Conservation (phyloP, 495 filamentous ascomycete genomes). For the Hypoxylon trugodes region DNA sequence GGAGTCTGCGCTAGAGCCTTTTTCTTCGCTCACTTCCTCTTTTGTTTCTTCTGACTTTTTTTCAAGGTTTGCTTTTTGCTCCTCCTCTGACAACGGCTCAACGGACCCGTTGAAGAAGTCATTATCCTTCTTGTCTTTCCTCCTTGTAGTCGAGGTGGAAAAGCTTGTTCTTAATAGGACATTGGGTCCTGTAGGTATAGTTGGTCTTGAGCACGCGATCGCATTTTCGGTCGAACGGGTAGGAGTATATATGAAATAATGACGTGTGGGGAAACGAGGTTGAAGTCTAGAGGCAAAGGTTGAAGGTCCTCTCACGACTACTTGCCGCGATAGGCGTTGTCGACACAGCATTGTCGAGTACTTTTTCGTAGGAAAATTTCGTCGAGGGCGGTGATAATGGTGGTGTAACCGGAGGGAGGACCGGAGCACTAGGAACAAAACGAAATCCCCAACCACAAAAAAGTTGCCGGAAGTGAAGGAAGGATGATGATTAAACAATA, state of each 20-base stretch:
- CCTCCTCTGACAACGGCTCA: constrained; percentile 54
- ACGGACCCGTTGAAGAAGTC: constrained; percentile 54
- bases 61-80: constrained; percentile 57
- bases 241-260: constrained; percentile 37
- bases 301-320: constrained; percentile 48
- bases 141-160: constrained; percentile 48
- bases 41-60: constrained; percentile 53
- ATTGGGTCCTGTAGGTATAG: constrained; percentile 26
- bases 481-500: constrained; percentile 14
- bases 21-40: constrained; percentile 46
- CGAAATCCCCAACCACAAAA: constrained; percentile 1
- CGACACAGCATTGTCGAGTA: constrained; percentile 57
- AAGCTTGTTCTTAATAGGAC: constrained; percentile 43
- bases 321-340: constrained; percentile 60
- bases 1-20: constrained; percentile 51
- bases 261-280: constrained; percentile 13
- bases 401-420: constrained; percentile 4
- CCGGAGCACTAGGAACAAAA: constrained; percentile 4
- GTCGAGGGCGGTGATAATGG: constrained; percentile 25
- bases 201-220: constrained; percentile 28
- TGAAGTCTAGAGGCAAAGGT: constrained; percentile 32
- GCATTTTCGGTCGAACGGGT: constrained; percentile 16
- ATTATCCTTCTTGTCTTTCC: constrained; percentile 54
- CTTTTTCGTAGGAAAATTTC: constrained; percentile 22
- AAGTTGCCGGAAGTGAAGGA: background rate